Base-by-base conservation (phyloP, 2,329 filamentous ascomycete species). In the Cephalotrichum gorgonifer region DNA sequence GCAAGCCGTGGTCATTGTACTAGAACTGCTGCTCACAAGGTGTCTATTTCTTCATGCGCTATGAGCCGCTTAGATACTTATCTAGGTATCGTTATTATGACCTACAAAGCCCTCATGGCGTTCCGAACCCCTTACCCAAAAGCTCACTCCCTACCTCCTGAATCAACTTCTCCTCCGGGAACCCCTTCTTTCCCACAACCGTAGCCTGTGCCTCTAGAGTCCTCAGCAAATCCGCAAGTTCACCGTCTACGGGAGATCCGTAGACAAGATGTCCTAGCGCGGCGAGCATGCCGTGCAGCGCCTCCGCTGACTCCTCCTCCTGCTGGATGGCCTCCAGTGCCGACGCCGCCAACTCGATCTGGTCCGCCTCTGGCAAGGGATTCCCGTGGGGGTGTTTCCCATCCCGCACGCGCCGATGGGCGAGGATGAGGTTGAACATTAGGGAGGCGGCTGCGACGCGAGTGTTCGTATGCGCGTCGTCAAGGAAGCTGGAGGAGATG, bases 361-460 rank as follows among this genome's bases (percentile, higher is more conserved):
- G 85, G 51, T 86, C 81, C 3, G 74, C 77, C 33, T 88, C 84
- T 0, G 79, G 70, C 3, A 96, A 63, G 0, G 67, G 69, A 43
- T 85, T 78, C 6, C 69, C 66, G 1, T 74, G 67, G 7, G 35
- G 35, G 17, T 39, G 35, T 12, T 77, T 73, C 26, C 79, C 74
- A 33, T 76, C 70, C 20, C 86, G 76, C 25, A 77, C 69, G 43
- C 78, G 78, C 57, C 85, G 84, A 57, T 89, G 86, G 2, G 81
- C 76, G 0, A 82, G 71, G 0, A 87, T 77, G 0, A 97, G 66
- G 56, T 97, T 96, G 70, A 89, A 93, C 1, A 90, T 78, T 3
- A 97, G 73, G 2, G 85, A 88, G 0, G 90, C 82, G 0, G 90
- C 87, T 1, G 89, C 86, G 3, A 91, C 85, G 39, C 90, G 81